Evolutionary conservation across 1,139 yeast species (phyloP), one percentile per base, ranked within the genome.

Genomic region (Taiozyma sp.): DNA sequence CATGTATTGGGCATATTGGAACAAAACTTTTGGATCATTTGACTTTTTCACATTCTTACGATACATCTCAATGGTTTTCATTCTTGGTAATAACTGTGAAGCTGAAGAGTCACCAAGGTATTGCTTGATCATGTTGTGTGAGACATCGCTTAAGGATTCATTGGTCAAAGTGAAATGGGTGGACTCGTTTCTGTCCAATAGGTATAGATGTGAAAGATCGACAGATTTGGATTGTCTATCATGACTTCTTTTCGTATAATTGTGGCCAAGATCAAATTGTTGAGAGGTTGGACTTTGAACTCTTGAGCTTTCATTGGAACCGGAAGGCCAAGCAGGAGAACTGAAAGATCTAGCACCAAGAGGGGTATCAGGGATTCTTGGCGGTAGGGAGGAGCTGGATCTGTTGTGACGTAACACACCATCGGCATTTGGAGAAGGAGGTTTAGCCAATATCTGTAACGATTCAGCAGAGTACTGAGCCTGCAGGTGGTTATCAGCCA

Each of bases 1-100:
- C 86, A 88, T 85, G 66, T 87, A 89, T 69, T 91, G 96, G 1
- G 97, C 97, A 65, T 89, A 91, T 64, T 90, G 93, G 68, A 90
- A 90, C 61, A 91, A 79, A 22, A 89, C 86, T 28, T 80, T 82
- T 1, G 97, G 96, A 64, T 92, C 97, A 63, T 84, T 85, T 16
- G 92, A 81, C 62, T 84, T 87, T 63, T 85, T 86, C 23, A 96
- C 96, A 63, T 89, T 92, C 60, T 86, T 80, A 51, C 95, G 78
- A 70, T 92, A 92, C 73, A 90, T 75, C 60, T 92, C 97, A 56
- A 93, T 82, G 9, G 97, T 90, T 65, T 87, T 84, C 68, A 88
- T 82, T 57, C 96, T 76, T 13, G 97, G 95, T 64, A 90, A 70
- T 57, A 90, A 74, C 32, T 76, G 70, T 2, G 64, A 57, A 0